These are phyloP conservation scores for Tetrastigma voinierianum DNA, from an alignment of 164 flowering plant species.

Conservation along the genomic window DNA sequence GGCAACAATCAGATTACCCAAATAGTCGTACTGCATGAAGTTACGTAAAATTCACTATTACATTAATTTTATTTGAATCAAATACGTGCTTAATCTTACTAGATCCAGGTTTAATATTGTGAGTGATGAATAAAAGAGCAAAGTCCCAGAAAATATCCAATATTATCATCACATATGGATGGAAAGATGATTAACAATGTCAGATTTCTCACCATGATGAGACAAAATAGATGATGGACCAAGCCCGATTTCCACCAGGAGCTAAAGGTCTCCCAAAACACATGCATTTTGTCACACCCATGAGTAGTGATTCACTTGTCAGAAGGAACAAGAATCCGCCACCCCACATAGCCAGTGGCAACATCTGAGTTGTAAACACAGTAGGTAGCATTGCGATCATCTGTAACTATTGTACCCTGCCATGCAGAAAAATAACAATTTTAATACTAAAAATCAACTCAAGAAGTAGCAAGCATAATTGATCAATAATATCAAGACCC, in stretches of 20 bases:
- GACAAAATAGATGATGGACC: conserved; percentile 87
- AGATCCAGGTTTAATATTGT: too few species aligned
- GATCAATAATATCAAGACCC: too few species aligned
- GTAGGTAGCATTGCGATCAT: conserved; percentile 55
- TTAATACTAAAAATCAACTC: neutral
- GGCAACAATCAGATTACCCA: neutral
- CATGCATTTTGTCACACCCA: conserved; percentile 96
- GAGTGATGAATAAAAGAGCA: too few species aligned
- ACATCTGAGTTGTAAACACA: conserved; percentile 91
- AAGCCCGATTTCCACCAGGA: conserved; percentile 90
- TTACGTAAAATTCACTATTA: too few species aligned
- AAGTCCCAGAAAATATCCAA: too few species aligned
- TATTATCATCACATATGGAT: too few species aligned
- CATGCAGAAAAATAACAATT: conserved; percentile 9
- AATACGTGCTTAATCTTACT: too few species aligned
- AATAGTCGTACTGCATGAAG: too few species aligned
- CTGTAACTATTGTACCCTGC: conserved; percentile 58
- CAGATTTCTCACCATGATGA: conserved; percentile 69
- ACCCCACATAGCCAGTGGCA: conserved; percentile 96
- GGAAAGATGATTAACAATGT: neutral
- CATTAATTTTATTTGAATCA: too few species aligned
- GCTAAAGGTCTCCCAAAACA: conserved; percentile 90
- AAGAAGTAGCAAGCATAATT: neutral
- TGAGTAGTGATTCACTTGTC: conserved; percentile 81
- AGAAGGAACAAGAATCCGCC: conserved; percentile 91